Evolutionary conservation across 2,329 filamentous ascomycete species (phyloP).

Genomic region (Chrysoporthe cubensis): DNA sequence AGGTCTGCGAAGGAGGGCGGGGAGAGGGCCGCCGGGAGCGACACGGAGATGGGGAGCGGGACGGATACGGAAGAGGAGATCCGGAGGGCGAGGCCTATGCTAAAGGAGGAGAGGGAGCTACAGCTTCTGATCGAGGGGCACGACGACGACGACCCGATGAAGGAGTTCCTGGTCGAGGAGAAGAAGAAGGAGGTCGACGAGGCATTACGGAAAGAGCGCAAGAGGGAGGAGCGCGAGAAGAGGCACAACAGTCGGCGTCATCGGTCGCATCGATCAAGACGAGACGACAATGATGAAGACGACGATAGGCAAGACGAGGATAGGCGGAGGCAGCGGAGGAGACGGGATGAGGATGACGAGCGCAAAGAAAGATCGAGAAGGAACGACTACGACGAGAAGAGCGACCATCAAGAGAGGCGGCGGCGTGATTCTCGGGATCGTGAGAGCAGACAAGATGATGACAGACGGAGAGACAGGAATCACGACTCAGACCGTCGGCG

Average conservation of each 20-base stretch:
- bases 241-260: slow-evolving; percentile 44
- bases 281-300: slow-evolving; percentile 35
- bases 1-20: slow-evolving; percentile 42
- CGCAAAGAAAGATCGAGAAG: slow-evolving; percentile 41
- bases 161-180: slow-evolving; percentile 83
- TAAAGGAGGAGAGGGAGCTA: slow-evolving; percentile 83
- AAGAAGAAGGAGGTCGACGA: slow-evolving; percentile 86
- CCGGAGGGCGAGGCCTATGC: slow-evolving; percentile 57
- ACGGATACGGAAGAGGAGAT: slow-evolving; percentile 46
- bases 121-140: slow-evolving; percentile 75
- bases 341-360: slow-evolving; percentile 28
- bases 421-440: slow-evolving; percentile 36
- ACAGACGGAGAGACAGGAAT: slow-evolving; percentile 32
- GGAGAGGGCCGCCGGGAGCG: slow-evolving; percentile 35
- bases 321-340: slow-evolving; percentile 32
- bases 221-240: slow-evolving; percentile 52
- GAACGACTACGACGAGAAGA: slow-evolving; percentile 39
- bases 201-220: slow-evolving; percentile 62
- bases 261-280: slow-evolving; percentile 49
- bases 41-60: slow-evolving; percentile 48
- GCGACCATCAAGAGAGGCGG: slow-evolving; percentile 26
- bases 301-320: slow-evolving; percentile 26
- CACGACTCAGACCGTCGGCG: slow-evolving; percentile 37
- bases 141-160: slow-evolving; percentile 98
- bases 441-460: slow-evolving; percentile 36